A percentile compares a stretch with the other conserved stretches of the same genome.
Evolutionary conservation across 345 rosid genomes (phyloP).

Genomic region (Hirschfeldia incana): DNA sequence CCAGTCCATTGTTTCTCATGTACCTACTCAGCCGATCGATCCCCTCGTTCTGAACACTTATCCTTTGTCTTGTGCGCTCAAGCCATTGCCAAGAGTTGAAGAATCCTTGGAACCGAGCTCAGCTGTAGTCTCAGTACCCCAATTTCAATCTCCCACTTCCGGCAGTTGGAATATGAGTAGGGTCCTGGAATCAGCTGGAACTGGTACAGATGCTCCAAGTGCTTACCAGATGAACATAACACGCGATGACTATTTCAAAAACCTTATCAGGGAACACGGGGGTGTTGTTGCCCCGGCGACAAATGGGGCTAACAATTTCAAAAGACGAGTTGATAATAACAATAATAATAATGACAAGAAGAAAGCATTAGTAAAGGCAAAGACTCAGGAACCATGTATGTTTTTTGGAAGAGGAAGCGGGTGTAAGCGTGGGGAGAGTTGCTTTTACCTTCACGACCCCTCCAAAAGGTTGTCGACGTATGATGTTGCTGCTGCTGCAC

Average conservation of each 20-base stretch:
- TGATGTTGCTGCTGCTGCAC: slow-evolving; percentile 13
- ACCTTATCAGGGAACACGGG: slow-evolving; percentile 65
- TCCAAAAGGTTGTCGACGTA: slow-evolving; percentile 29
- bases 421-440: slow-evolving; percentile 53
- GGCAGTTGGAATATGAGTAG: slow-evolving; percentile 12
- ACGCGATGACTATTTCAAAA: slow-evolving; percentile 46
- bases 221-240: slow-evolving; percentile 4
- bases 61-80: not conserved
- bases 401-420: slow-evolving; percentile 47
- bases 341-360: not conserved
- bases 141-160: not conserved
- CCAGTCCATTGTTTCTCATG: slow-evolving; percentile 16
- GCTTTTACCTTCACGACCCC: slow-evolving; percentile 50
- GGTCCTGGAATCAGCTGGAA: not conserved
- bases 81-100: slow-evolving; percentile 3
- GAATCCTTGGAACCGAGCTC: slow-evolving; percentile 9
- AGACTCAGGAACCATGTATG: slow-evolving; percentile 45
- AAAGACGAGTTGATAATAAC: slow-evolving; percentile 14
- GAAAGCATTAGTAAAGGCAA: slow-evolving; percentile 3
- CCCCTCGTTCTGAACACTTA: not conserved
- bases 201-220: slow-evolving; percentile 3
- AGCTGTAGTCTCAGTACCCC: slow-evolving; percentile 10
- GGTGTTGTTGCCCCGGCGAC: slow-evolving; percentile 33
- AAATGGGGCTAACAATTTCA: not conserved
- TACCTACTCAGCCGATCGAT: not conserved